Evolutionary conservation across 2,329 filamentous ascomycete species (phyloP), one percentile per base, ranked within the genome.

Genomic region (Exophiala sideris): DNA sequence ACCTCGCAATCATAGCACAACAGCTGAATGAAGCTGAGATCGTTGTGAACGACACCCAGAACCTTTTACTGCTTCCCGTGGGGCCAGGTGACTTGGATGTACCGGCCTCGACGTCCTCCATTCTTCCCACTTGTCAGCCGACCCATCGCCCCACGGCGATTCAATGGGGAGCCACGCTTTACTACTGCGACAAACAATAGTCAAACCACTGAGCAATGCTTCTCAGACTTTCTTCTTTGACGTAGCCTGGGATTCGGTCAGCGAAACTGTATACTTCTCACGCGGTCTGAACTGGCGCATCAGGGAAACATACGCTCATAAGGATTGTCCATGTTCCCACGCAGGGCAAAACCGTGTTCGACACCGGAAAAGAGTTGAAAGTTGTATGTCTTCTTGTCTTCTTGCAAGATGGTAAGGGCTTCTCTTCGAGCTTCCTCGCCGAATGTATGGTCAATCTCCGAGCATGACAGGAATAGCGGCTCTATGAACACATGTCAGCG

Each of bases 291-390:
- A 24, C 33, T 16, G 39, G 33, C 16, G 45, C 20, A 12, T 20
- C 29, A 2, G 8, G 8, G 33, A 45, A 29, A 48, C 57, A 8
- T 52, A 54, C 57, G 45, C 42, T 60, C 57, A 41, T 60, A 55
- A 14, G 57, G 40, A 18, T 55, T 57, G 18, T 60, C 55, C 51
- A 60, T 14, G 32, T 60, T 60, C 33, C 57, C 53, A 5, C 57
- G 45, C n/a, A 60, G 41, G 16, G 58, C 68, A 67, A 63, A 64
- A 8, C 61, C 61, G 41, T 64, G 61, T 44, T 58, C 60, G n/a
- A 63, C 62, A 3, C 60, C 56, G 6, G 62, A 61, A 38, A 64
- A 64, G 1, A 64, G 12, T 49, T 64, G 62, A 8, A 63, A 24
- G 12, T 63, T 59, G 34, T 61, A 63, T 2, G 45, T 47, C 38